Evolutionary conservation across 352 stramenopile genomes (phyloP), one percentile per base, ranked within the genome.

Genomic region (Phytophthora colocasiae): DNA sequence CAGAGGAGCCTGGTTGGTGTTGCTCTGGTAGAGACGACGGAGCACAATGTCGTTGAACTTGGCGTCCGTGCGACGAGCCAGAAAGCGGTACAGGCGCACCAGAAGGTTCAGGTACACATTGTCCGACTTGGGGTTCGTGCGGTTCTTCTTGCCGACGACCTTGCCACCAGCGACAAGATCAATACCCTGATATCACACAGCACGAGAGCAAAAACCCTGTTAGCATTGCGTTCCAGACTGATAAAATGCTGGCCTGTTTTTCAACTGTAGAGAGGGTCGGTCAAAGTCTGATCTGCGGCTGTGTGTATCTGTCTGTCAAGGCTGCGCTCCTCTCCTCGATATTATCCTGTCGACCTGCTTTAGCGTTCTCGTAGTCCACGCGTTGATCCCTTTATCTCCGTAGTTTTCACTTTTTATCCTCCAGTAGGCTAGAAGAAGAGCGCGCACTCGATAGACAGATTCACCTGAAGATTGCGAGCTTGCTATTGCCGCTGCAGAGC

Each of bases 31-130:
- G 71, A 99, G 89, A 74, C 98, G 96, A 90, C 99, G 99, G 40
- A 99, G 89, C 60, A 99, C 96, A 45, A 98, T 98, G 59, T 88
- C 90, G 81, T 98, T 98, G 91, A 99, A 99, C 79, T 98, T 98
- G 70, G 96, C 97, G 69, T 99, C 96, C 39, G 98, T 99, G 85
- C 98, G 93, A 79, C 98, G 95, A 65, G 91, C 89, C 48, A 99
- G 85, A 75, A 99, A 99, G 88, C 97, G 86, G 78, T 98, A 98
- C 71, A 98, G 79, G 71, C 87, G 85, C 71, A 99, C 98, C 49
- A 99, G 93, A 22, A 99, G 93, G 77, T 98, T 97, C 69, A 98
- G 92, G 91, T 99, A 99, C 69, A 98, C 94, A 92, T 99, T 99
- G 60, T 99, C 91, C 57, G 95, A 99, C 92, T 99, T 99, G 63